Conservation (phyloP, 371 early-diverging fungal species). For the Massospora cicadina region DNA sequence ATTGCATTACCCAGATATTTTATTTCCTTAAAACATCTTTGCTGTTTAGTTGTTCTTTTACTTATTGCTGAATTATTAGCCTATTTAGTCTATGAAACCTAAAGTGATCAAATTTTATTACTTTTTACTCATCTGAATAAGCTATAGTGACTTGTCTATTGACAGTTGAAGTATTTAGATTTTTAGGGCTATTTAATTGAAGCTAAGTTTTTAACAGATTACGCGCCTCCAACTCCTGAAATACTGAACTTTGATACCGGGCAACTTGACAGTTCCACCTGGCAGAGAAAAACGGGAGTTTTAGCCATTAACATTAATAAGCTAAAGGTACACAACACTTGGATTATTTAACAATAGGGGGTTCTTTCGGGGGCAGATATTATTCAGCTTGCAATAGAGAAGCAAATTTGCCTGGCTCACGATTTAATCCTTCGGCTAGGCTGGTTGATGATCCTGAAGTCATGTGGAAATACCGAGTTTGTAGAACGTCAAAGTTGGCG, state of each 20-base stretch:
- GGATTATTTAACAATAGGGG: not conserved
- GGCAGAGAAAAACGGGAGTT: not conserved
- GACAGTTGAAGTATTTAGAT: not conserved
- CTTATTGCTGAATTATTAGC: too few relatives aligned
- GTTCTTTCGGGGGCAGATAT: not conserved
- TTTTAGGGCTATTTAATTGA: not conserved
- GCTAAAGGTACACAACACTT: not conserved
- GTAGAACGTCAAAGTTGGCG: not conserved
- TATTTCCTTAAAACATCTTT: too few relatives aligned
- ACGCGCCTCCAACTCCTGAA: not conserved
- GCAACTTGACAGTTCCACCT: not conserved
- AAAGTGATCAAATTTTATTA: not conserved
- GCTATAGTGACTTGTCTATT: not conserved
- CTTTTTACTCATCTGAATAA: not conserved
- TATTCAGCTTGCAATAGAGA: not conserved
- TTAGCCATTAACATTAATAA: not conserved
- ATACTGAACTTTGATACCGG: not conserved
- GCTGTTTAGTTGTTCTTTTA: too few relatives aligned
- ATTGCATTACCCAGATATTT: too few relatives aligned
- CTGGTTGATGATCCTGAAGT: not conserved
- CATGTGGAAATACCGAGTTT: not conserved
- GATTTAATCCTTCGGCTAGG: not conserved
- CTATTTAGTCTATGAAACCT: too few relatives aligned
- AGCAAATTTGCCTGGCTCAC: not conserved
- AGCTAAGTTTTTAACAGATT: not conserved